Conservation (phyloP, 2,329 filamentous ascomycete species). For the Dactylellina haptotyla region DNA sequence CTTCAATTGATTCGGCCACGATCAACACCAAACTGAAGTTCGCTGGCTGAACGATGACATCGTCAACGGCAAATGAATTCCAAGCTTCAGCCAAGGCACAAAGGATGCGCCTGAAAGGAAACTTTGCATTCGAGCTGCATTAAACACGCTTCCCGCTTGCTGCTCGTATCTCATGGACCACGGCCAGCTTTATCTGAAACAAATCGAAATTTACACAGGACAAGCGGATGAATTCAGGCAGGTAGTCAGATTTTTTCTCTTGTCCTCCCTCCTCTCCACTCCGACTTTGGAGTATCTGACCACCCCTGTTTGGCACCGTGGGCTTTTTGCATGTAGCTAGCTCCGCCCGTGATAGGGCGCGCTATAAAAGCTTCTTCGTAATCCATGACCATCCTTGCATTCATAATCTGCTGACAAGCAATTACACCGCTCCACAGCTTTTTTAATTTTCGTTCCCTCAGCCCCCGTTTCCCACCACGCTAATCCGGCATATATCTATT, state of each 20-base stretch:
- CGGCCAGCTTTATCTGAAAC: slow-evolving; percentile 39
- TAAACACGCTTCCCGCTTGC: background rate
- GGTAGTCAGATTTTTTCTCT: slow-evolving; percentile 25
- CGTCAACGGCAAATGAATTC: slow-evolving; percentile 12
- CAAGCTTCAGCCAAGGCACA: slow-evolving; percentile 42
- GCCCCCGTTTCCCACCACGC: background rate
- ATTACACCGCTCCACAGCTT: background rate
- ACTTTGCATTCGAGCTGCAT: background rate
- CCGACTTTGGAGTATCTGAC: slow-evolving; percentile 17
- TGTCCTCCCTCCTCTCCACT: background rate
- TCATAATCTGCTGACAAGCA: slow-evolving; percentile 7
- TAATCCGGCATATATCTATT: background rate
- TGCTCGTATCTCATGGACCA: slow-evolving; percentile 13
- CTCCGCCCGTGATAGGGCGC: slow-evolving; percentile 27
- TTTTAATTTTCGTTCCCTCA: background rate
- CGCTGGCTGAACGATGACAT: slow-evolving; percentile 13
- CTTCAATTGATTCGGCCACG: background rate
- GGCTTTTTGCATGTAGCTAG: background rate
- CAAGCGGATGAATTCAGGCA: slow-evolving; percentile 41
- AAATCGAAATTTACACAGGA: slow-evolving; percentile 1
- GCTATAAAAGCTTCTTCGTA: slow-evolving; percentile 37
- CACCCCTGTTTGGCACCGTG: background rate
- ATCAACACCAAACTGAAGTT: background rate
- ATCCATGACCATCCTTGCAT: slow-evolving; percentile 33
- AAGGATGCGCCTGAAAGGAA: slow-evolving; percentile 17